Evolutionary conservation across 179 eudicot genomes (phyloP).

Genomic region (Pouteria campechiana): DNA sequence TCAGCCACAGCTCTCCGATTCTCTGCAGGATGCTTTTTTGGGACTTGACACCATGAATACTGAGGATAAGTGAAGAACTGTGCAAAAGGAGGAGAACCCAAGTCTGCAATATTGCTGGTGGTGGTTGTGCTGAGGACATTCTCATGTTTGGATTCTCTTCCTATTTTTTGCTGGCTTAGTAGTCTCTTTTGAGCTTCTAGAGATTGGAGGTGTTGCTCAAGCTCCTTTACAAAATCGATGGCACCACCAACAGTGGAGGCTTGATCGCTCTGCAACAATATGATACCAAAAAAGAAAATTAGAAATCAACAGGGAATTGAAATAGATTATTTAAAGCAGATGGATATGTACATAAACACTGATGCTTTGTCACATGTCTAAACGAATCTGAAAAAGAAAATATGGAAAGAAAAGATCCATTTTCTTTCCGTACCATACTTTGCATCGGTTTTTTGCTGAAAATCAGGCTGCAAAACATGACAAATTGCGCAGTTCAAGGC

Average conservation of each 20-base stretch:
- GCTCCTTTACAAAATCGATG: conserved; percentile 75
- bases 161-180: conserved; percentile 9
- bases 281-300: neutral
- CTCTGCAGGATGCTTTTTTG: conserved; percentile 28
- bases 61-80: conserved; percentile 59
- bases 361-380: too few relatives aligned
- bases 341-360: too few relatives aligned
- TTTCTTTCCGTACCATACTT: too few relatives aligned
- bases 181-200: conserved; percentile 61
- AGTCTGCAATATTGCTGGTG: neutral
- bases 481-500: too few relatives aligned
- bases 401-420: too few relatives aligned
- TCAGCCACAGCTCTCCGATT: conserved; percentile 41
- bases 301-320: neutral
- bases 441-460: too few relatives aligned
- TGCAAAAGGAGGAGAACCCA: conserved; percentile 16
- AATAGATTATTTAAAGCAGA: too few relatives aligned
- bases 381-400: too few relatives aligned
- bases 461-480: too few relatives aligned
- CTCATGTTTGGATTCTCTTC: conserved; percentile 1
- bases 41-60: conserved; percentile 29
- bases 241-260: conserved; percentile 98
- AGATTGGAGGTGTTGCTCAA: conserved; percentile 59
- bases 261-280: conserved; percentile 69
- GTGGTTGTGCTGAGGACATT: neutral